Evolutionary conservation across 1,139 yeast genomes (phyloP).

Genomic region (Suhomyces wounanorum): DNA sequence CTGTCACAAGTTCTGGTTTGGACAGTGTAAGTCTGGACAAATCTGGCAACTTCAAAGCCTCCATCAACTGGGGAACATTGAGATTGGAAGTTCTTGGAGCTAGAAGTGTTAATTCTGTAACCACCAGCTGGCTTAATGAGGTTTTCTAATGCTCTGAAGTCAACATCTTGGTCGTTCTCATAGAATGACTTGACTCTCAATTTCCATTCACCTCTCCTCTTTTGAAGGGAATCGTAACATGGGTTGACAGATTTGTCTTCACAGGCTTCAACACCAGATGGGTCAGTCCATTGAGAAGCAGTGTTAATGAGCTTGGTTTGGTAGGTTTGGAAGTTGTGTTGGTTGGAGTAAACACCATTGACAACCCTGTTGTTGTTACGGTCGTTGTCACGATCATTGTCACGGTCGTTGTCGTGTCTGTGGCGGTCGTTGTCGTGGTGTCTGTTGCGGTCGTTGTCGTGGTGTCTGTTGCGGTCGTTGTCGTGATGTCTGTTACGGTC

Average conservation of each 20-base stretch:
- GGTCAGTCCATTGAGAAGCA: conserved; percentile 1
- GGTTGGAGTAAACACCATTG: background rate
- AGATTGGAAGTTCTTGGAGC: background rate
- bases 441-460: background rate
- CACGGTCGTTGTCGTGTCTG: background rate
- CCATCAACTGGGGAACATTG: background rate
- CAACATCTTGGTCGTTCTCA: background rate
- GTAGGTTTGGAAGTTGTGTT: background rate
- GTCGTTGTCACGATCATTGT: background rate
- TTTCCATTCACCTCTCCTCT: background rate
- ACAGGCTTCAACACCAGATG: background rate
- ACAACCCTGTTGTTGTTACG: background rate
- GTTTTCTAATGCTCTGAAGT: background rate
- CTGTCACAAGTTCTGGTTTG: conserved; percentile 2
- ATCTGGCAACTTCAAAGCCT: background rate
- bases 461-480: background rate
- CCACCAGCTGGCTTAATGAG: background rate
- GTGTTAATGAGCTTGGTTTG: background rate
- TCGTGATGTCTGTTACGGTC: background rate
- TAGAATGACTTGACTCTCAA: background rate
- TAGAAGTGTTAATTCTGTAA: background rate
- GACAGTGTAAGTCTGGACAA: background rate
- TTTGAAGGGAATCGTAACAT: background rate
- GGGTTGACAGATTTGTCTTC: background rate
- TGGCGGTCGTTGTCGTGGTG: background rate